Base-by-base conservation (phyloP, 805 yeast genomes). In the Yamadazyma paraphyllophila region DNA sequence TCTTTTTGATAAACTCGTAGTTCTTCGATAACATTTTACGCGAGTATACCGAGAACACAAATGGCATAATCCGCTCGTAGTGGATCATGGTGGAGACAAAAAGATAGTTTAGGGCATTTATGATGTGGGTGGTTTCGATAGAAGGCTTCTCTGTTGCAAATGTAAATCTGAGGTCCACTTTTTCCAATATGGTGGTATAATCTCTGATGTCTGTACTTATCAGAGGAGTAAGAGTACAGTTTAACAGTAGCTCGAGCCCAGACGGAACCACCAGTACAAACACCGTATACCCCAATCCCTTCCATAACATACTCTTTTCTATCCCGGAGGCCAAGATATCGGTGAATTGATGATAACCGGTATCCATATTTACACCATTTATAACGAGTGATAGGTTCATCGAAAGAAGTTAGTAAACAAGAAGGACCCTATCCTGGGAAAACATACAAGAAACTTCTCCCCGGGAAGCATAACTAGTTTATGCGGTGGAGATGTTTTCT, bases 31-130 rank as follows among this genome's bases (percentile, higher is more conserved):
- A 49, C 24, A 59, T 48, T 15, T 48, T 55, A 27, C 69, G 49
- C 1, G 69, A 69, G 41, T 58, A 54, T 12, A 54, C 53, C 15
- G 71, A 65, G 35, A 67, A 66, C 2, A 63, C 55, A 26, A 66
- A 56, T 1, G 73, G 72, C 39, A 45, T 62, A 26, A 44, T 40
- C 34, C 39, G 42, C 46, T 67, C 73, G 6, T 64, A 46, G n/a
- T 61, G 52, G n/a, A 66, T 16, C 7, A 65, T 15, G 26, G 60
- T 43, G 5, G 65, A 56, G 1, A 54, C 32, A 41, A 43, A 39
- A 11, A 46, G 29, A 27, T 51, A 47, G 31, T 51, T 48, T 14
- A 48, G 25, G 2, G 42, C 17, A 9, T 29, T 12, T 4, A 24
- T 16, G 13, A 46, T 4, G 14, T 16, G 13, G 26, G 4, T 2